Conservation (phyloP, 305 asterid species). For the Fraxinus paxiana region DNA sequence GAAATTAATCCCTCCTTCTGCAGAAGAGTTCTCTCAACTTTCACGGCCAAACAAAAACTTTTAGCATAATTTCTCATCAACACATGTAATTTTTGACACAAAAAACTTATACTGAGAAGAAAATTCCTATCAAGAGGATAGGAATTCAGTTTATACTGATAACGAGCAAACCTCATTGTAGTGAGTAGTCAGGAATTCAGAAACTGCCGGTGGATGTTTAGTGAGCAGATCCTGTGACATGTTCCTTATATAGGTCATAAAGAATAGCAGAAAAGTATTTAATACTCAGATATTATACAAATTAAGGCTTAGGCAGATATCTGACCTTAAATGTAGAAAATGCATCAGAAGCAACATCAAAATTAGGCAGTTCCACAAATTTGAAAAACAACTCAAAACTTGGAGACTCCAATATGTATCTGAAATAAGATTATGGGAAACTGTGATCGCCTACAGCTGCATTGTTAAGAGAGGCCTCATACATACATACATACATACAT, state of each 20-base stretch:
- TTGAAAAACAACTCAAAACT: slow-evolving; percentile 94
- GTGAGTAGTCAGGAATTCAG: slow-evolving; percentile 68
- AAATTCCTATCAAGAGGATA: neutral
- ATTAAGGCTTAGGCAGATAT: slow-evolving; percentile 21
- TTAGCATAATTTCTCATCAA: neutral
- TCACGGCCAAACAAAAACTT: neutral
- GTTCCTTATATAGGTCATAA: slow-evolving; percentile 17
- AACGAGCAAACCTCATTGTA: slow-evolving; percentile 57
- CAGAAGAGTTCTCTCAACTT: neutral
- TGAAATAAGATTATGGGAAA: slow-evolving; percentile 34
- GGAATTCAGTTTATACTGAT: neutral
- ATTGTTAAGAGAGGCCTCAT: slow-evolving; percentile 17
- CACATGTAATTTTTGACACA: neutral
- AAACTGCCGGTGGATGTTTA: slow-evolving; percentile 67
- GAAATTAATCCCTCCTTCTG: neutral
- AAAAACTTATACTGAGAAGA: neutral
- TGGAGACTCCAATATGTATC: slow-evolving; percentile 93
- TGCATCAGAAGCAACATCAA: slow-evolving; percentile 94
- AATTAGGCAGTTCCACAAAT: slow-evolving; percentile 80
- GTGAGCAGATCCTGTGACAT: slow-evolving; percentile 79
- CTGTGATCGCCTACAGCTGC: slow-evolving; percentile 19
- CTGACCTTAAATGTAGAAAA: slow-evolving; percentile 92
- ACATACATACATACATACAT: neutral
- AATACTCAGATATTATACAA: slow-evolving; percentile 12
- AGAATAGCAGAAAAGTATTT: slow-evolving; percentile 23